Conservation (phyloP, 2,329 filamentous ascomycete species). For the Fusarium anguioides region DNA sequence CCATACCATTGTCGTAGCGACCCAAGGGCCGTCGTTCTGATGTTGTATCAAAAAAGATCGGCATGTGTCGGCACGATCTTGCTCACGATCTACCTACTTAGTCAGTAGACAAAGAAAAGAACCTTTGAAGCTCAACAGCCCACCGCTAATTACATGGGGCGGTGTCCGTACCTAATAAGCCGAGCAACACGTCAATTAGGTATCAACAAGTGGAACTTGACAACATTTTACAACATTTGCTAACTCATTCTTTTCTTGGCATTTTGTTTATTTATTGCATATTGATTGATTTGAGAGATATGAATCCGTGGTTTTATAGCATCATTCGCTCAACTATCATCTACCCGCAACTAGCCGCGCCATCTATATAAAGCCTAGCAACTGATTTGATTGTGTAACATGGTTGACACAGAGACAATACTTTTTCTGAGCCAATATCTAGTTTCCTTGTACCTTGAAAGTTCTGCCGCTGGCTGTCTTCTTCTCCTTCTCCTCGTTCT, state of each 20-base stretch:
- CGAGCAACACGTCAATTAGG: slow-evolving; percentile 9
- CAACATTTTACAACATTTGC: not conserved
- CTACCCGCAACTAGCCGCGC: slow-evolving; percentile 14
- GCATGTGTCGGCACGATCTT: slow-evolving; percentile 20
- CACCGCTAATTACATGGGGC: slow-evolving; percentile 40
- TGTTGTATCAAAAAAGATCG: slow-evolving; percentile 31
- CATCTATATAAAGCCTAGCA: slow-evolving; percentile 18
- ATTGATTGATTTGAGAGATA: slow-evolving; percentile 3
- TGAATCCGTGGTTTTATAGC: slow-evolving; percentile 33
- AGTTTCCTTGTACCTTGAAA: slow-evolving; percentile 70
- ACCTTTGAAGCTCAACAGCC: slow-evolving; percentile 31
- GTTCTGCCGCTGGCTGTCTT: slow-evolving; percentile 98
- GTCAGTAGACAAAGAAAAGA: not conserved
- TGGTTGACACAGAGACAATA: slow-evolving; percentile 10
- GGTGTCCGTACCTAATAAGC: slow-evolving; percentile 25
- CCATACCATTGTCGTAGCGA: slow-evolving; percentile 55
- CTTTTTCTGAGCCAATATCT: slow-evolving; percentile 25
- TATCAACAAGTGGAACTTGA: not conserved
- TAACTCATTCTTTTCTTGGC: not conserved
- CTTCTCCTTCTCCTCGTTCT: slow-evolving; percentile 95
- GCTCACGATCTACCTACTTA: not conserved
- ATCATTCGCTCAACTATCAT: slow-evolving; percentile 42
- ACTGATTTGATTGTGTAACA: slow-evolving; percentile 15
- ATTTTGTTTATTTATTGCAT: not conserved
- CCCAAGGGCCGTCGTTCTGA: slow-evolving; percentile 43